phyloP scores from a whole-genome alignment of 2,329 filamentous ascomycete species.

The Curvularia sp. region DNA sequence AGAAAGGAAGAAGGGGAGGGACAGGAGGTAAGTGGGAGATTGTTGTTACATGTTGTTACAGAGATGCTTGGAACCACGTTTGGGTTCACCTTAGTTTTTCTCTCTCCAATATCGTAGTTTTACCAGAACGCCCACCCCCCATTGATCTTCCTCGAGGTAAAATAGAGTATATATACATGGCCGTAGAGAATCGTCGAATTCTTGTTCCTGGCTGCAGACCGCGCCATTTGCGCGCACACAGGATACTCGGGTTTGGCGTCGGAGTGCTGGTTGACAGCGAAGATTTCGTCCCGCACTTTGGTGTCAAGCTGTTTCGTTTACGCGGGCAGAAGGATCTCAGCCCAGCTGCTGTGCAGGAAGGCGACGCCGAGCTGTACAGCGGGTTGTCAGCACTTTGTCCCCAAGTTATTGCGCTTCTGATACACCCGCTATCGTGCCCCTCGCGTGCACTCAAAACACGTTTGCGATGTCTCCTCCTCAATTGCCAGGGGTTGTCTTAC shows the following conservation, averaged over 20 bases:
- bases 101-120: constrained; percentile 1
- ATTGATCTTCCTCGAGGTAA: background rate
- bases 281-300: background rate
- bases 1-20: background rate
- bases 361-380: constrained; percentile 56
- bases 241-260: background rate
- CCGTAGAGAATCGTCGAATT: background rate
- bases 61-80: constrained; percentile 1
- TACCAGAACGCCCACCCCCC: constrained; percentile 8
- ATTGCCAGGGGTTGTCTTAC: constrained; percentile 48
- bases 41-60: constrained; percentile 14
- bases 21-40: constrained; percentile 1
- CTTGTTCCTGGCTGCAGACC: background rate
- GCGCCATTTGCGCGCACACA: background rate
- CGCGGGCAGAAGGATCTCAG: constrained; percentile 59
- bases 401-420: background rate
- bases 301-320: constrained; percentile 37
- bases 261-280: background rate
- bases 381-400: constrained; percentile 26
- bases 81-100: background rate
- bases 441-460: background rate
- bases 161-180: constrained; percentile 8
- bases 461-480: background rate
- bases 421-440: background rate
- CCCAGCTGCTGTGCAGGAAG: constrained; percentile 62